Base-by-base conservation (phyloP, 495 filamentous ascomycete genomes). In the Annulohypoxylon nitens region DNA sequence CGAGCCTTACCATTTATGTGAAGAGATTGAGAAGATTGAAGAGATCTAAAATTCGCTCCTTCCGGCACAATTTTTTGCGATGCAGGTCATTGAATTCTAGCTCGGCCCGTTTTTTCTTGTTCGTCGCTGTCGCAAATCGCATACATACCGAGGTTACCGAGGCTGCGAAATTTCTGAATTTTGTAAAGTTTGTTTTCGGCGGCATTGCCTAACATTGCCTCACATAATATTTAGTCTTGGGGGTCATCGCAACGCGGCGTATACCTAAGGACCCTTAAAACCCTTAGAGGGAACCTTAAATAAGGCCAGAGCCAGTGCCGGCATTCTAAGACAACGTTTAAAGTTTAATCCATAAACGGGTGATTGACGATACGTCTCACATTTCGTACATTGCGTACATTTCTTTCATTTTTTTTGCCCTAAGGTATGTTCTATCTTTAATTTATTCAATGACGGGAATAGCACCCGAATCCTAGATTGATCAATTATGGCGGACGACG, bases 351-450 rank as follows among this genome's bases (percentile, higher is more conserved):
- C 36, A 6, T 37, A 48, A 59, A 37, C 14, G 54, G 54, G 41
- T 59, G 57, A 30, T 37, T 48, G 37, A 43, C 36, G 50, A 55
- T 36, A 23, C 12, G 4, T 36, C 18, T 33, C 57, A 36, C 53
- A 43, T 14, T 43, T 36, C 18, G 14, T 50, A 47, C 47, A 48
- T 64, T 30, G 30, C 30, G 30, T 6, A 30, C 30, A 30, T 30
- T 30, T 30, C 30, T 64, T 41, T 57, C 33, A 67, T 45, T 20
- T 54, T 4, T 12, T 54, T 30, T 50, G 4, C 12, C 16, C 57
- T 61, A 67, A 73, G 74, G 76, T 78, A 78, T 67, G 76, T 76
- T 37, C 9, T 64, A 67, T 69, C 39, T 67, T 23, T 12, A 54
- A 12, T 61, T 69, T 34, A 11, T 33, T 66, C 43, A n/a, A 34